Base-by-base conservation (phyloP, 1,284 basidiomycete species). In the Boletellus deceptivus region DNA sequence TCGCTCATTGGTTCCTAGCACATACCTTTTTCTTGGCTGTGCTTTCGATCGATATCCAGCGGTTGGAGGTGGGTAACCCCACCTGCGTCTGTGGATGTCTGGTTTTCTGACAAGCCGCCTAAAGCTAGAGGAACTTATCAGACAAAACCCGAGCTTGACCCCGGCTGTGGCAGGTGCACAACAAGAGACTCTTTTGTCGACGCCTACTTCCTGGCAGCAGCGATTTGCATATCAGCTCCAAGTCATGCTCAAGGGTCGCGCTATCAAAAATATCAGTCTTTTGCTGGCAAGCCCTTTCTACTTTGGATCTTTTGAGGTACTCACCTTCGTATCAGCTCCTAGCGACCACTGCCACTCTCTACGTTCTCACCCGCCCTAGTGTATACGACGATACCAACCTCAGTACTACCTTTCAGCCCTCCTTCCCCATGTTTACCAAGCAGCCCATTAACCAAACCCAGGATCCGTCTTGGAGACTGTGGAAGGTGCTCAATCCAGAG, bases 1-100 rank as follows among this genome's bases (percentile, higher is more conserved):
- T 98, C 34, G 93, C 93, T 25, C 95, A 98, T 69, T 98, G 93
- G 90, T 97, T 94, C 70, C 74, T 96, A 49, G 89, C 93, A 20
- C 91, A 95, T 66, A 93, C 91, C 0, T 93, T 95, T 70, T 96
- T 95, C 69, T 77, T 93, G 58, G 89, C 93, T 16, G 90, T 96
- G 17, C 72, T 96, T 22, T 90, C 89, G 5, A 93, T 96, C 60
- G 93, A 96, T 71, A 83, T 95, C 49, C 91, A 94, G 58, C 84
- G 93, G 43, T 73, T 96, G 24, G 93, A 95, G 75, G 88, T 82
- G 56, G 53, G 79, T 46, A 18, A 9, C 45, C 1, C 20, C 68
- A 4, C 37, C 7, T 8, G 20, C 10, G 6, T 31, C 34, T 38
- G 13, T 43, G 25, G 24, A 54, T 46, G n/a, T 42, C 40, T 31